These are phyloP conservation scores for Rhipidocladum racemiflorum DNA, from an alignment of 176 grass and related monocot species.

Conservation along the genomic window DNA sequence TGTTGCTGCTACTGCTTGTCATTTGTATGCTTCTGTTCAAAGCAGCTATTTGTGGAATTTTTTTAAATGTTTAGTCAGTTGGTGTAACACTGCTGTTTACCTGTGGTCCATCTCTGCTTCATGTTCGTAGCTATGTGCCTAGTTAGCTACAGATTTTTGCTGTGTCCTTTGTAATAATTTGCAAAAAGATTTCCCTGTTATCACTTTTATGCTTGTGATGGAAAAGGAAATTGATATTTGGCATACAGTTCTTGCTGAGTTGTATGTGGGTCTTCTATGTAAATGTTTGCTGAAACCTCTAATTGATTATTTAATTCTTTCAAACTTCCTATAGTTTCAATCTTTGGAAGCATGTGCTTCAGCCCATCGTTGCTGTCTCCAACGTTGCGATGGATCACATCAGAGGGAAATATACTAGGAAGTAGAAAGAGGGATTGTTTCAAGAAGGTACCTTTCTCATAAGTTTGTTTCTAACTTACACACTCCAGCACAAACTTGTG, in stretches of 20 bases:
- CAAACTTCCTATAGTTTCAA: conserved; percentile 11
- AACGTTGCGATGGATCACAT: background rate
- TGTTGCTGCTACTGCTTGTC: conserved; percentile 24
- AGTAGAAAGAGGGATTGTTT: conserved; percentile 3
- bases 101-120: conserved; percentile 22
- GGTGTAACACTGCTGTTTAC: conserved; percentile 27
- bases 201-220: conserved; percentile 34
- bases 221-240: conserved; percentile 16
- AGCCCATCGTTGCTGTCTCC: conserved; percentile 24
- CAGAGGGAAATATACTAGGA: background rate
- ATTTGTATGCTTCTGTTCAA: conserved; percentile 35
- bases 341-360: conserved; percentile 31
- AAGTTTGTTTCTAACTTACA: background rate
- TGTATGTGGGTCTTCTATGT: conserved; percentile 35
- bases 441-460: conserved; percentile 9
- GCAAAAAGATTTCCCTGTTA: conserved; percentile 16
- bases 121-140: conserved; percentile 13
- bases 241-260: conserved; percentile 26
- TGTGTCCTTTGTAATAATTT: conserved; percentile 16
- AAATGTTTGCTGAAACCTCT: conserved; percentile 24
- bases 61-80: conserved; percentile 8
- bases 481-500: background rate
- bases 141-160: conserved; percentile 29
- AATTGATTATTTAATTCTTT: conserved; percentile 21
- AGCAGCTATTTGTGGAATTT: conserved; percentile 35